Percentiles rank a stretch among this genome's conserved stretches.
Evolutionary conservation across 139 green algal genomes (phyloP).

Genomic region (Tetradesmus obliquus): DNA sequence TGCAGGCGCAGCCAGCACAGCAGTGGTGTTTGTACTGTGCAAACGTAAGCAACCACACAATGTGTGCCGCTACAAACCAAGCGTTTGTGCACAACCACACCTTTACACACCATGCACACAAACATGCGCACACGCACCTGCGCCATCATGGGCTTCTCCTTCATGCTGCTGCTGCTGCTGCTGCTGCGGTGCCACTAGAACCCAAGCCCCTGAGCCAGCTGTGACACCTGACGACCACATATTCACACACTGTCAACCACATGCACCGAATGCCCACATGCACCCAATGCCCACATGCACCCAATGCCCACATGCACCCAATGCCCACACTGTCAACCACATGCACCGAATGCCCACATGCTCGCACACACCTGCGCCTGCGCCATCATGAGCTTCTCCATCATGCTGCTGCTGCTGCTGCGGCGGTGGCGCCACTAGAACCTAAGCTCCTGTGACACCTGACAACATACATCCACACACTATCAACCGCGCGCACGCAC

Average conservation of each 20-base stretch:
- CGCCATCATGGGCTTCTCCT: constrained; percentile 95
- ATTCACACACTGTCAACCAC: no score
- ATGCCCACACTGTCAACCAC: no score
- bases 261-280: background rate
- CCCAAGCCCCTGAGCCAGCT: no score
- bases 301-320: background rate
- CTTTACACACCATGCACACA: no score
- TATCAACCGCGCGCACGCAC: constrained; percentile 22
- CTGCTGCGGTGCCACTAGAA: no score
- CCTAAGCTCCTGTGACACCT: background rate
- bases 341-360: background rate
- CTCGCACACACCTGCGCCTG: constrained; percentile 73
- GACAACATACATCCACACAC: background rate
- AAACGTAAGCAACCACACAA: no score
- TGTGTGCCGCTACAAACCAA: background rate
- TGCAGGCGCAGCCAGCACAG: constrained; percentile 48
- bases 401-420: constrained; percentile 60
- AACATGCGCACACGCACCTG: constrained; percentile 43
- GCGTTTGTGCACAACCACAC: no score
- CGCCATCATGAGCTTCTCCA: constrained; percentile 95
- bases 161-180: constrained; percentile 65
- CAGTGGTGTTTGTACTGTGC: no score
- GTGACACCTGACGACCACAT: no score
- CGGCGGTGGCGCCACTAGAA: background rate
- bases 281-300: background rate